Conservation (phyloP, 1,284 basidiomycete species). For the Rhizoctonia solani region DNA sequence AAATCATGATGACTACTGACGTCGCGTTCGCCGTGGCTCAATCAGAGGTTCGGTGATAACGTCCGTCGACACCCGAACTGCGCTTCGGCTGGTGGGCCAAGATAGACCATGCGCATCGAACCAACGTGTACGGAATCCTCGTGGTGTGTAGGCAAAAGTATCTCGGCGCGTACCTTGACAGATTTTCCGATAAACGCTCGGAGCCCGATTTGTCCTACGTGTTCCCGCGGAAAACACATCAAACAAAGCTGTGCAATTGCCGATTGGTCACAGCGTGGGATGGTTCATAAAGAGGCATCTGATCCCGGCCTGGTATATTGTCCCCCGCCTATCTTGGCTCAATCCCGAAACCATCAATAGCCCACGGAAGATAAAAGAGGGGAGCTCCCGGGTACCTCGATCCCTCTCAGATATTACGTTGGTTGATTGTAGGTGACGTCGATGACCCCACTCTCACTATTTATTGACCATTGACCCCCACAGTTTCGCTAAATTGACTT, state of each 20-base stretch:
- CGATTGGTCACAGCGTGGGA: background rate
- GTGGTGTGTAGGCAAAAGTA: background rate
- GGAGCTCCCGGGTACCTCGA: no score
- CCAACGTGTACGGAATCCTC: no score
- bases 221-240: slow-evolving; percentile 4
- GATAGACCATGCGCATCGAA: no score
- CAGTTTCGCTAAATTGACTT: background rate
- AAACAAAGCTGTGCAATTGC: slow-evolving; percentile 7
- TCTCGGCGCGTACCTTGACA: background rate
- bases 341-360: no score
- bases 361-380: no score
- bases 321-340: background rate
- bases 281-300: background rate
- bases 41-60: no score
- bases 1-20: no score
- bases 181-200: background rate
- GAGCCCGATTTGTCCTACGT: background rate
- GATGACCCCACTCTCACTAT: background rate
- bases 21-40: no score
- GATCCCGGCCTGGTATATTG: background rate
- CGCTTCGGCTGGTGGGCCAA: no score
- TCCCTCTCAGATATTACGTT: background rate
- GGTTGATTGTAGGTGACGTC: background rate
- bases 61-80: no score
- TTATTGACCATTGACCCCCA: background rate